phyloP scores from a whole-genome alignment of 2,329 filamentous ascomycete species.

The Aaosphaeria arxii region DNA sequence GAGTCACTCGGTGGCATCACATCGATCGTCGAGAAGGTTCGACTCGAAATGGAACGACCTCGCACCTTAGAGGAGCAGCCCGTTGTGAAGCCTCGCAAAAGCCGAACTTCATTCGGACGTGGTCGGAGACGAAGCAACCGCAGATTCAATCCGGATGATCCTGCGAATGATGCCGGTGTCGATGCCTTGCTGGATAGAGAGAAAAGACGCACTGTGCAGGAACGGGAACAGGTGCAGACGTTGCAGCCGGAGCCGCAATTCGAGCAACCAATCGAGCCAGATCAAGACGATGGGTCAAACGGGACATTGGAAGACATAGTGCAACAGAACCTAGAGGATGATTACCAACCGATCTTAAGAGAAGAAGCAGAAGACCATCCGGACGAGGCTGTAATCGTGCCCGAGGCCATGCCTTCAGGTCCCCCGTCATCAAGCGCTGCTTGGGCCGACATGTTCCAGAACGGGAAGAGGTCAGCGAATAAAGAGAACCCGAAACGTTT shows the following conservation, averaged over 20 bases:
- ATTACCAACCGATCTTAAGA: not conserved
- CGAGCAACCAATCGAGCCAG: constrained; percentile 1
- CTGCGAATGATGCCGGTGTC: constrained; percentile 9
- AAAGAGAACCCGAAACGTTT: constrained; percentile 36
- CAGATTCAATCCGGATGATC: constrained; percentile 26
- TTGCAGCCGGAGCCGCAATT: constrained; percentile 3
- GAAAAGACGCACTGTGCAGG: constrained; percentile 12
- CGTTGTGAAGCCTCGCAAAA: constrained; percentile 17
- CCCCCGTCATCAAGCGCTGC: constrained; percentile 1
- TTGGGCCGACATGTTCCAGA: constrained; percentile 15
- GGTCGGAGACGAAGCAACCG: constrained; percentile 25
- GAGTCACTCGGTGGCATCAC: constrained; percentile 42
- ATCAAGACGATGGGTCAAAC: constrained; percentile 6
- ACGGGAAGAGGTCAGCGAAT: constrained; percentile 11
- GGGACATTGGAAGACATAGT: not conserved
- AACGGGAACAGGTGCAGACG: not conserved
- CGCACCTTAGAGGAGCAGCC: constrained; percentile 3
- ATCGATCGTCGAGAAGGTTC: constrained; percentile 33
- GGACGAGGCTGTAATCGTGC: too few species aligned
- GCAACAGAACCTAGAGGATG: not conserved
- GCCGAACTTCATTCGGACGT: constrained; percentile 24
- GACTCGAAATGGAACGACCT: constrained; percentile 14
- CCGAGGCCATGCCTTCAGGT: not conserved
- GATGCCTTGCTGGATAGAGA: constrained; percentile 18
- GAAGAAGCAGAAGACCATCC: too few species aligned